A percentile compares a stretch with the other conserved stretches of the same genome.
Conservation (phyloP, 192 early-diverging fungal species). For the Piromyces finnis region DNA sequence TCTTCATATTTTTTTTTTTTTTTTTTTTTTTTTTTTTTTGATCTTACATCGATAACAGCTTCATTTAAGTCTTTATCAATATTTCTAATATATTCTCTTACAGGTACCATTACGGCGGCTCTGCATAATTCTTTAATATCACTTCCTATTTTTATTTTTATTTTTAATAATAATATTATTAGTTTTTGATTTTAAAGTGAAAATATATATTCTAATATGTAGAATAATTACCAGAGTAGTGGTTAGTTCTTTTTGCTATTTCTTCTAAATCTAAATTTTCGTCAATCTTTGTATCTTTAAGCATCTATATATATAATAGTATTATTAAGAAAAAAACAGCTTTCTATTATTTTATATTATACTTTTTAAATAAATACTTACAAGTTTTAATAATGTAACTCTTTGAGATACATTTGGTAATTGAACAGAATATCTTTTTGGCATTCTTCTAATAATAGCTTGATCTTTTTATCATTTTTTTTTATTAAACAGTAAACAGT, state of each 20-base stretch:
- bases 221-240: constrained; percentile 75
- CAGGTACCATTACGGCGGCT: constrained; percentile 86
- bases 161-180: too few species aligned
- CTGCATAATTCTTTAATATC: constrained; percentile 97
- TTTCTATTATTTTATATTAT: too few species aligned
- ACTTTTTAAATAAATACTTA: too few species aligned
- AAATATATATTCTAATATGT: too few species aligned
- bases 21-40: too few species aligned
- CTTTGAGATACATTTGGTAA: constrained; percentile 74
- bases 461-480: constrained; percentile 26
- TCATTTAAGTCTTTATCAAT: constrained; percentile 1
- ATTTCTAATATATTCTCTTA: constrained; percentile 62
- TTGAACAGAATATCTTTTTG: constrained; percentile 75
- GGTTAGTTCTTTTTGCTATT: constrained; percentile 53
- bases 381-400: constrained; percentile 57
- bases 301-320: constrained; percentile 32
- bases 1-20: too few species aligned
- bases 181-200: too few species aligned
- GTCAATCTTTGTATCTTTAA: constrained; percentile 49
- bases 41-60: not conserved
- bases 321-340: too few species aligned
- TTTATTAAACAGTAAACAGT: too few species aligned
- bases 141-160: constrained; percentile 19
- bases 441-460: constrained; percentile 94
- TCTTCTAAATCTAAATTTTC: constrained; percentile 26